Conservation (phyloP, 352 stramenopile species). For the Pythium oligandrum region DNA sequence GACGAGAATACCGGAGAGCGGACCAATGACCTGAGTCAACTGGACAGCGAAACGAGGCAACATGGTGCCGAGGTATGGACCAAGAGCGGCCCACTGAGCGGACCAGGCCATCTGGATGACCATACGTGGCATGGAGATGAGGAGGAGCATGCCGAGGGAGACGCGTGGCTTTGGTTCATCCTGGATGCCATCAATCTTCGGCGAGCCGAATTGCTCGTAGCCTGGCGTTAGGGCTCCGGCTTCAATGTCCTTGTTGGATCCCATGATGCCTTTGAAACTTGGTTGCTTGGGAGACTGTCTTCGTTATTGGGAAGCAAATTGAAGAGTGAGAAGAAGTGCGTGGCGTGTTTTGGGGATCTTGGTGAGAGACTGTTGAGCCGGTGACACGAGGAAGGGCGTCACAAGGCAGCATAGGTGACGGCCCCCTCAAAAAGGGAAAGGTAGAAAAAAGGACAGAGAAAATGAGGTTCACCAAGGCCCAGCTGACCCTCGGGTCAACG, state of each 20-base stretch:
- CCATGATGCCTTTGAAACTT: neutral
- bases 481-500: too few relatives aligned
- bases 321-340: neutral
- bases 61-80: slow-evolving; percentile 38
- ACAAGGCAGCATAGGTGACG: too few relatives aligned
- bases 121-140: slow-evolving; percentile 41
- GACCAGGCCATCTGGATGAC: slow-evolving; percentile 24
- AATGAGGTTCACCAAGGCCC: too few relatives aligned
- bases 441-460: too few relatives aligned
- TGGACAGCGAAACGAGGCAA: slow-evolving; percentile 32
- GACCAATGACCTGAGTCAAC: slow-evolving; percentile 25
- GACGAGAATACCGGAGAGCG: slow-evolving; percentile 21
- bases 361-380: too few relatives aligned
- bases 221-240: neutral
- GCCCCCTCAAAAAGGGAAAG: too few relatives aligned
- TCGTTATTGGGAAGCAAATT: too few relatives aligned
- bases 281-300: too few relatives aligned
- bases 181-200: slow-evolving; percentile 13
- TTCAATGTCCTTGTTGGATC: neutral
- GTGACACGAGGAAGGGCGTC: too few relatives aligned
- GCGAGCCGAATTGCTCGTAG: slow-evolving; percentile 12
- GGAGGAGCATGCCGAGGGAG: slow-evolving; percentile 30
- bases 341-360: too few relatives aligned
- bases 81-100: slow-evolving; percentile 30
- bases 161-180: slow-evolving; percentile 4